phyloP scores from a whole-genome alignment of 2,329 filamentous ascomycete genomes.

The Ascochyta pisi region DNA sequence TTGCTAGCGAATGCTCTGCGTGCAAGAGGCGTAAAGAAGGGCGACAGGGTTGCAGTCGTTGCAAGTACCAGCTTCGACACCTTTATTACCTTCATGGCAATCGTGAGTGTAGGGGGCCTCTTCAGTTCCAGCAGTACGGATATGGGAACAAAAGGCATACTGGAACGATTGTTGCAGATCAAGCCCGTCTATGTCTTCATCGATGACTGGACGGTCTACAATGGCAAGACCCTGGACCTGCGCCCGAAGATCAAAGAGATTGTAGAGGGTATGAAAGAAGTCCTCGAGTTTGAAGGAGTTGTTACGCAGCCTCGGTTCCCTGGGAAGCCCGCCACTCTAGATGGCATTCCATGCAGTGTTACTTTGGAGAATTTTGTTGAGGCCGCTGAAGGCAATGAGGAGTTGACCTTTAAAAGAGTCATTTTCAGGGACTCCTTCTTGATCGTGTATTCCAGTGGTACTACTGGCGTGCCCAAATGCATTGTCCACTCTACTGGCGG shows the following conservation, averaged over 20 bases:
- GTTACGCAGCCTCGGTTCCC: conserved; percentile 72
- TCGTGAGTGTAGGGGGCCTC: conserved; percentile 73
- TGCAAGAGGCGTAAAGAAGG: conserved; percentile 68
- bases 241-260: conserved; percentile 74
- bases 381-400: conserved; percentile 47
- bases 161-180: conserved; percentile 78
- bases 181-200: conserved; percentile 82
- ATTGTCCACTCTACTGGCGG: conserved; percentile 81
- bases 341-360: conserved; percentile 57
- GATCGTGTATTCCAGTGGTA: conserved; percentile 79
- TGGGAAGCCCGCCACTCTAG: conserved; percentile 64
- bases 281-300: conserved; percentile 67
- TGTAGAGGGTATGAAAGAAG: conserved; percentile 66
- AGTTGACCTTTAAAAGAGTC: conserved; percentile 64
- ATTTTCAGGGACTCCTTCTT: conserved; percentile 78
- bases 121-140: conserved; percentile 82
- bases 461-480: conserved; percentile 83
- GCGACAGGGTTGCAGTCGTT: conserved; percentile 78
- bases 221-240: conserved; percentile 76
- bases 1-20: conserved; percentile 71
- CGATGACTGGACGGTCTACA: conserved; percentile 81
- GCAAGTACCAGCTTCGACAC: conserved; percentile 79
- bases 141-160: conserved; percentile 79
- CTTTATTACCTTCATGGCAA: conserved; percentile 72
- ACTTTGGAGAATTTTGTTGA: conserved; percentile 53